Evolutionary conservation across 768 basidiomycete genomes (phyloP).

Genomic region (Calocera cornea): DNA sequence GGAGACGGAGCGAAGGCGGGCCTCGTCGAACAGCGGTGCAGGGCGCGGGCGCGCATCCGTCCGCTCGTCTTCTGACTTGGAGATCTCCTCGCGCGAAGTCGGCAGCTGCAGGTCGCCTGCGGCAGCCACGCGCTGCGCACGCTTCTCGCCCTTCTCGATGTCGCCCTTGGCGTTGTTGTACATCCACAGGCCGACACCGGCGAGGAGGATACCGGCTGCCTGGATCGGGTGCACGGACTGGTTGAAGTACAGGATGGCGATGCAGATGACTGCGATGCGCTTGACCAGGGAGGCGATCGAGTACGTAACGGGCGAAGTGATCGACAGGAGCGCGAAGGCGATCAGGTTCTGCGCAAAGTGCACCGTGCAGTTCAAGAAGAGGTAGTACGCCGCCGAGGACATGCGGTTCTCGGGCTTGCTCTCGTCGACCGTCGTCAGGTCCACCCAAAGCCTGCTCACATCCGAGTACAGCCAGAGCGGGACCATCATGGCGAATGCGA

Average conservation of each 20-base stretch:
- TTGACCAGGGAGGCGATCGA: constrained; percentile 97
- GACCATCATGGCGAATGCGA: constrained; percentile 92
- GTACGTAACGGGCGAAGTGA: constrained; percentile 95
- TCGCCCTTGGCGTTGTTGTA: constrained; percentile 91
- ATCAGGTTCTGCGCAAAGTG: constrained; percentile 97
- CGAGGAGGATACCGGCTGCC: constrained; percentile 77
- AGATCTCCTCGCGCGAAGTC: constrained; percentile 43
- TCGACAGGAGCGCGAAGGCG: constrained; percentile 90
- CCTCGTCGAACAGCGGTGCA: background rate
- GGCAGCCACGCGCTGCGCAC: constrained; percentile 64
- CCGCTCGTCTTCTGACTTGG: background rate
- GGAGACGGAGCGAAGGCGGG: background rate
- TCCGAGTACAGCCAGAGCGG: constrained; percentile 91
- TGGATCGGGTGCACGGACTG: constrained; percentile 75
- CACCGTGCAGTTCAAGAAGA: constrained; percentile 86
- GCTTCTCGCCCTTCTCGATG: constrained; percentile 85
- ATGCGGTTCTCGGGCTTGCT: constrained; percentile 30
- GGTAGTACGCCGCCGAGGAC: constrained; percentile 43
- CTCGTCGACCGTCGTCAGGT: constrained; percentile 25
- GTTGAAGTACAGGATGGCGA: constrained; percentile 93
- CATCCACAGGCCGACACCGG: constrained; percentile 84
- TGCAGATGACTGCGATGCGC: constrained; percentile 94
- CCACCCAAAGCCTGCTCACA: constrained; percentile 49
- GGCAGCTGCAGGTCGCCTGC: constrained; percentile 56
- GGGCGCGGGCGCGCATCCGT: background rate